Conservation (phyloP, 768 basidiomycete genomes). For the Lentinula guzmanii region DNA sequence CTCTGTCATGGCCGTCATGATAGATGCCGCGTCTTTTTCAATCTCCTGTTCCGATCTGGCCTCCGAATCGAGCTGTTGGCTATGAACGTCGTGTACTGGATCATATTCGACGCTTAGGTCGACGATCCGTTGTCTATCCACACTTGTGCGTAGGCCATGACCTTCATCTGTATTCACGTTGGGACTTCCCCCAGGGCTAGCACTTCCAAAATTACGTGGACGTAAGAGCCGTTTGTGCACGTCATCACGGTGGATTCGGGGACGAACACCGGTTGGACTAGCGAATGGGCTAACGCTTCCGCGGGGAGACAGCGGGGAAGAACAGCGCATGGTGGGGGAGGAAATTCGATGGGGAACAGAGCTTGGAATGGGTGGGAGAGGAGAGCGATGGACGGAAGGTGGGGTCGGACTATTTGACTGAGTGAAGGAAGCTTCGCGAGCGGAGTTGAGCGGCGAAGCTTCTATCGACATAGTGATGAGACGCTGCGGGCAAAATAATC, state of each 20-base stretch:
- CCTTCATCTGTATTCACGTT: neutral
- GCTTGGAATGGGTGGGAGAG: conserved; percentile 7
- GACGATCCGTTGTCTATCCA: conserved; percentile 1
- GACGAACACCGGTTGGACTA: conserved; percentile 15
- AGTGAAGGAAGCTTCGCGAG: neutral
- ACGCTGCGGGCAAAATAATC: neutral
- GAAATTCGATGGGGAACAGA: conserved; percentile 8
- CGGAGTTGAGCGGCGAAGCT: neutral
- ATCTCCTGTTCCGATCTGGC: conserved; percentile 22
- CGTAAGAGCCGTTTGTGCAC: conserved; percentile 34
- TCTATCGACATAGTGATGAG: conserved; percentile 3
- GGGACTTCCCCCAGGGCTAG: conserved; percentile 15
- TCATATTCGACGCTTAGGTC: neutral
- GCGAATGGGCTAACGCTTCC: neutral
- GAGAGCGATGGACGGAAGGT: conserved; percentile 4
- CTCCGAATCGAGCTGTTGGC: neutral
- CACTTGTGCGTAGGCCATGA: neutral
- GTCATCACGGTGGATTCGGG: conserved; percentile 36
- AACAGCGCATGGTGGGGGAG: conserved; percentile 13
- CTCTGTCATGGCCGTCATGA: conserved; percentile 33
- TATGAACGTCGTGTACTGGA: neutral
- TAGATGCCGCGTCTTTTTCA: conserved; percentile 32
- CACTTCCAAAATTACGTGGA: conserved; percentile 34
- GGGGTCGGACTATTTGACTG: neutral
- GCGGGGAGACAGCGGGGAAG: conserved; percentile 10